These are phyloP conservation scores for Corynascus novoguineensis DNA, from an alignment of 495 filamentous ascomycete species.

Conservation along the genomic window DNA sequence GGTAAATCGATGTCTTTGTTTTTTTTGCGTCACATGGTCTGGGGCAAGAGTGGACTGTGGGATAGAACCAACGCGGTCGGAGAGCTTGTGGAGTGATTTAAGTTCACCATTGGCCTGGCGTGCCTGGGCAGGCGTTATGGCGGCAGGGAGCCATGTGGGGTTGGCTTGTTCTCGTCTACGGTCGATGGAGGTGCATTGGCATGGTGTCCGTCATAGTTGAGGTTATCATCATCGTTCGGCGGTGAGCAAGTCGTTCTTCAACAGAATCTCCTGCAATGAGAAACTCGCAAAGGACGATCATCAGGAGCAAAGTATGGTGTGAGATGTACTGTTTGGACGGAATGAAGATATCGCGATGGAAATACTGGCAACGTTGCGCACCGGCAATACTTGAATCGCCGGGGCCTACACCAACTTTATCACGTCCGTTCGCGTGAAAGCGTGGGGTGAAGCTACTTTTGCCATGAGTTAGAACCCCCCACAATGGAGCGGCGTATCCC, in stretches of 20 bases:
- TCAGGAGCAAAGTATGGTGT: no score
- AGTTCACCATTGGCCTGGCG: no score
- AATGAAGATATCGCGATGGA: background rate
- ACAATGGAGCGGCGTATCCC: background rate
- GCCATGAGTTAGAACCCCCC: background rate
- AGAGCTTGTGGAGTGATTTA: background rate
- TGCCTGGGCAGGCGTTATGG: background rate
- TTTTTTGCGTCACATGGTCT: no score
- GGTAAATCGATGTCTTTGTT: background rate
- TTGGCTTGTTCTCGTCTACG: no score
- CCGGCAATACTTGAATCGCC: background rate
- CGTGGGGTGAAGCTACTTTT: slow-evolving; percentile 1
- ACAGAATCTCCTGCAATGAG: no score
- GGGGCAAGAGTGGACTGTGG: background rate
- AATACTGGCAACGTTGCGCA: background rate
- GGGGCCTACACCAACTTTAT: background rate
- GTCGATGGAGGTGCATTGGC: no score
- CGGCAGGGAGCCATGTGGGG: background rate
- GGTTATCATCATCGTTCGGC: no score
- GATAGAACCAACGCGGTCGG: background rate
- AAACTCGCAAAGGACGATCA: no score
- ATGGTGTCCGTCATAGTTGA: no score
- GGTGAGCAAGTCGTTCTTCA: no score
- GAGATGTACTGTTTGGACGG: no score
- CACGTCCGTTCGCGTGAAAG: background rate